These are phyloP conservation scores for Exophiala calicioides DNA, from an alignment of 2,329 filamentous ascomycete species.

Conservation along the genomic window DNA sequence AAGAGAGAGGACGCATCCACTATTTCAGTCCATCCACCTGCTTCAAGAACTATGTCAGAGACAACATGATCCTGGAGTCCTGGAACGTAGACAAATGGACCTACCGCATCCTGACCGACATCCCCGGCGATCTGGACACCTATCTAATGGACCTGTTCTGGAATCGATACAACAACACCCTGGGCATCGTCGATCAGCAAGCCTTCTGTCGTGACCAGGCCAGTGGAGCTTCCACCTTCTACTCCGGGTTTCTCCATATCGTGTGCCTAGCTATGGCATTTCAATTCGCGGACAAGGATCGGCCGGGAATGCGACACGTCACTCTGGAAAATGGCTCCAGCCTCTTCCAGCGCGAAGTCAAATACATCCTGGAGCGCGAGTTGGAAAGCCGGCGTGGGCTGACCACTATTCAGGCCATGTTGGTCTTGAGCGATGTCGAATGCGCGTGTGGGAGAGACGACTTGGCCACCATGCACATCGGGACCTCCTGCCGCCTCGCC, in stretches of 20 bases:
- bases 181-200: slow-evolving; percentile 3
- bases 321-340: not conserved
- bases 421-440: slow-evolving; percentile 7
- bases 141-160: slow-evolving; percentile 7
- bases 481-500: slow-evolving; percentile 1
- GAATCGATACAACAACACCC: slow-evolving; percentile 3
- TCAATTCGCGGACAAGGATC: slow-evolving; percentile 6
- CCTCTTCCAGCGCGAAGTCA: slow-evolving; percentile 4
- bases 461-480: slow-evolving; percentile 3
- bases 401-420: slow-evolving; percentile 1
- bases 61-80: not conserved
- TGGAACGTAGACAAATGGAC: not conserved
- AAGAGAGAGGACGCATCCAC: slow-evolving; percentile 5
- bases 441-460: slow-evolving; percentile 4
- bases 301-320: not conserved
- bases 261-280: slow-evolving; percentile 2
- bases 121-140: not conserved
- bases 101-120: not conserved
- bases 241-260: slow-evolving; percentile 2
- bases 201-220: not conserved
- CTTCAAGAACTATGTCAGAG: slow-evolving; percentile 4
- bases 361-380: slow-evolving; percentile 1
- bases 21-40: slow-evolving; percentile 8
- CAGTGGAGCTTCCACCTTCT: slow-evolving; percentile 3
- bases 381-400: slow-evolving; percentile 1